Percentiles rank a stretch among this genome's conserved stretches.
Conservation (phyloP, 2,329 filamentous ascomycete species). For the Cordyceps militaris region DNA sequence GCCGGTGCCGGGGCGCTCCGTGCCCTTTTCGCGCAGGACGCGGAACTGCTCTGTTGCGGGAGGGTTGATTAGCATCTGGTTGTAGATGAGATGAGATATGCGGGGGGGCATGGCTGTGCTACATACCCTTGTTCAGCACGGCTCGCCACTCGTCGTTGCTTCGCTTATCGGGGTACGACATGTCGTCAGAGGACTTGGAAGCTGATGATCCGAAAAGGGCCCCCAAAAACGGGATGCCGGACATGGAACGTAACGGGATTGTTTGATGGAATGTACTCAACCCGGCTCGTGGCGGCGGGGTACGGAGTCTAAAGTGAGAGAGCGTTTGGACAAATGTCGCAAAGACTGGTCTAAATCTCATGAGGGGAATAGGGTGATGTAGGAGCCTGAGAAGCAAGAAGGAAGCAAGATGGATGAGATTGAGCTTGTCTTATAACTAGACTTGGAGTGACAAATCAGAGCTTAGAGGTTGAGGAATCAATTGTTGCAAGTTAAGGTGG, state of each 20-base stretch:
- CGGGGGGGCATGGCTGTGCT: not conserved
- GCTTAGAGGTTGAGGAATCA: slow-evolving; percentile 9
- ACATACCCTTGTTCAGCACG: slow-evolving; percentile 56
- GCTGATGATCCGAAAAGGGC: slow-evolving; percentile 64
- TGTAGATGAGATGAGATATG: not conserved
- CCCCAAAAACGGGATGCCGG: slow-evolving; percentile 70
- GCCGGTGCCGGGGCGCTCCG: slow-evolving; percentile 72
- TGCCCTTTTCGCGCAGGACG: slow-evolving; percentile 85
- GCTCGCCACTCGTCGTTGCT: slow-evolving; percentile 82
- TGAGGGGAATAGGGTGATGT: slow-evolving; percentile 22
- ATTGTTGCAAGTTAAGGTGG: not conserved
- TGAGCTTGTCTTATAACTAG: not conserved
- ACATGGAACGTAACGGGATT: slow-evolving; percentile 51
- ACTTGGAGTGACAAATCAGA: slow-evolving; percentile 10
- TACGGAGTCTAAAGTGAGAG: slow-evolving; percentile 31
- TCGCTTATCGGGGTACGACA: slow-evolving; percentile 75
- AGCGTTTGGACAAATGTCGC: slow-evolving; percentile 42
- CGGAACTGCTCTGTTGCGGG: slow-evolving; percentile 79
- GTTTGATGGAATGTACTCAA: slow-evolving; percentile 19
- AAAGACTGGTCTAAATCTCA: slow-evolving; percentile 44
- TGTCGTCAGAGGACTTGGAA: slow-evolving; percentile 48
- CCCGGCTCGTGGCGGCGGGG: slow-evolving; percentile 20
- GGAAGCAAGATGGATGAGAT: not conserved
- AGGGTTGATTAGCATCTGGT: slow-evolving; percentile 10
- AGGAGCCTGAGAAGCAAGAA: not conserved